A percentile compares a stretch with the other conserved stretches of the same genome.
Evolutionary conservation across 106 monocot genomes (phyloP).

Genomic region (Dactylorhiza incarnata): DNA sequence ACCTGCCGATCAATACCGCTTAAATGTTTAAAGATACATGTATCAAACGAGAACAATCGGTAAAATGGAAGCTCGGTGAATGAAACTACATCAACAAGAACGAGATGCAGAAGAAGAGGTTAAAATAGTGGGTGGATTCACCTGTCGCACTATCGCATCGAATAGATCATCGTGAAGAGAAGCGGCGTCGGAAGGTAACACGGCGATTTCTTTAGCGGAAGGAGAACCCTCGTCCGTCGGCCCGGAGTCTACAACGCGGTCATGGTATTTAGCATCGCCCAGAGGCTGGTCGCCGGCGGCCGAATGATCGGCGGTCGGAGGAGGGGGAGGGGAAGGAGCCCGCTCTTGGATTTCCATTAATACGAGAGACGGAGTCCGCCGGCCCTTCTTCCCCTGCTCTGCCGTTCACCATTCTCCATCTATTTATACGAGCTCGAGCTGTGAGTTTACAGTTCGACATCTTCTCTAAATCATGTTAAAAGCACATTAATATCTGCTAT

Average conservation of each 20-base stretch:
- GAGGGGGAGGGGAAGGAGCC: conserved; percentile 11
- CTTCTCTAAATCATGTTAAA: no score
- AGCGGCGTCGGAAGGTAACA: not conserved
- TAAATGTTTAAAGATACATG: no score
- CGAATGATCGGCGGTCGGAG: not conserved
- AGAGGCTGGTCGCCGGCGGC: no score
- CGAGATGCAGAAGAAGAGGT: not conserved
- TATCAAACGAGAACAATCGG: not conserved
- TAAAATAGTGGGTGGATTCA: not conserved
- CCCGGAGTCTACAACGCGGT: not conserved
- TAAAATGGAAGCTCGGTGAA: not conserved
- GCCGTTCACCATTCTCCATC: not conserved
- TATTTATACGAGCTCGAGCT: not conserved
- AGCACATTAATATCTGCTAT: no score
- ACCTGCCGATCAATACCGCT: not conserved
- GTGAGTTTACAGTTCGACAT: not conserved
- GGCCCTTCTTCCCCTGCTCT: conserved; percentile 2
- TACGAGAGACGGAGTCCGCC: not conserved
- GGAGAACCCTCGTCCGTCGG: not conserved
- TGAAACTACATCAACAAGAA: not conserved
- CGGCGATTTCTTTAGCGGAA: not conserved
- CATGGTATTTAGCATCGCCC: not conserved
- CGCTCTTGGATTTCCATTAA: not conserved
- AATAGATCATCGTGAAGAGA: conserved; percentile 42
- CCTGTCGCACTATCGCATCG: conserved; percentile 63